phyloP scores from a whole-genome alignment of 1,139 yeast species.

The Hemisphaericaspora xylanilytica region DNA sequence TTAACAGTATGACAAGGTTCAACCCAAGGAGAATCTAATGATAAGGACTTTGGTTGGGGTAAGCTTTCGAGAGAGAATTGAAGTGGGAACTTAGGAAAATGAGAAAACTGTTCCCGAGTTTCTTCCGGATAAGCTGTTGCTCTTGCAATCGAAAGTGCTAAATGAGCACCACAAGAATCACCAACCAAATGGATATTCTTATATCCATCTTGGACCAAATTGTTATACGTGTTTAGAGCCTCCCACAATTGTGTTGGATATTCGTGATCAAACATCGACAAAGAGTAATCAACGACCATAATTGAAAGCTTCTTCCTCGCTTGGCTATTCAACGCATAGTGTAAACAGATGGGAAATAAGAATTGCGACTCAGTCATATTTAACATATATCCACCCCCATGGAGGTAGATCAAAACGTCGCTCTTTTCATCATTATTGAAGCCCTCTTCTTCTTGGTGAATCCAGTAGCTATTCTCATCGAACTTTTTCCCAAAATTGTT shows the following conservation, averaged over 20 bases:
- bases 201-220: slow-evolving; percentile 28
- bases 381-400: slow-evolving; percentile 46
- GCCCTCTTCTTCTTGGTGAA: slow-evolving; percentile 22
- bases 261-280: slow-evolving; percentile 20
- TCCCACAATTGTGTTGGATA: slow-evolving; percentile 45
- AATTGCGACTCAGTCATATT: slow-evolving; percentile 29
- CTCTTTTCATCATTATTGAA: slow-evolving; percentile 18
- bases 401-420: slow-evolving; percentile 22
- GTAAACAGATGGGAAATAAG: slow-evolving; percentile 22
- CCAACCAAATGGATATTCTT: slow-evolving; percentile 37
- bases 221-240: slow-evolving; percentile 26
- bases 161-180: slow-evolving; percentile 50
- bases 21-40: slow-evolving; percentile 40
- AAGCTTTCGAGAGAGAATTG: slow-evolving; percentile 10
- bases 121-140: slow-evolving; percentile 32
- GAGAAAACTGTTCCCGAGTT: slow-evolving; percentile 19
- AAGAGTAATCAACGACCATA: slow-evolving; percentile 39
- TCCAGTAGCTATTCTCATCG: slow-evolving; percentile 25
- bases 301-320: slow-evolving; percentile 21
- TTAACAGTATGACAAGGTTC: slow-evolving; percentile 12
- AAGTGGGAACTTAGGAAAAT: slow-evolving; percentile 21
- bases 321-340: slow-evolving; percentile 22
- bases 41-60: slow-evolving; percentile 23
- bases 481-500: slow-evolving; percentile 22
- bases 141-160: slow-evolving; percentile 33